Evolutionary conservation across 1,284 basidiomycete species (phyloP), one percentile per base, ranked within the genome.

Genomic region (Irpex rosettiformis): DNA sequence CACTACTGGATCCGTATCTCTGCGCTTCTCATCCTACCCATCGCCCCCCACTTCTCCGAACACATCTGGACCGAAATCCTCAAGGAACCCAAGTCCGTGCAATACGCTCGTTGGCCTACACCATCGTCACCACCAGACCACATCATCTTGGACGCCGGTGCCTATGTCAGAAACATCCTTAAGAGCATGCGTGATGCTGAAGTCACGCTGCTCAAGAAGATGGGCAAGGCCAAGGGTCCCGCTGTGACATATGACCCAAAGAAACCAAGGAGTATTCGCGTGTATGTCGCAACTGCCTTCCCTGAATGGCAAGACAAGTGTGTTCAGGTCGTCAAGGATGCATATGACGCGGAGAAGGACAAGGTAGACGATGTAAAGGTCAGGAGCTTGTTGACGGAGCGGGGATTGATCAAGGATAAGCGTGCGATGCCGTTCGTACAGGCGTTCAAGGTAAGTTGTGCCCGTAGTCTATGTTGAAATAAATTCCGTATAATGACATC

Each of bases 1-100:
- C 74, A 84, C 63, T 83, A 87, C 75, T 99, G 93, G 91, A 89
- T 99, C 70, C 84, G 87, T 52, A 76, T 80, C 65, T 88, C 93
- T 52, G 84, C 91, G 7, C 80, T 98, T 57, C 80, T 98, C 64
- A 82, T 93, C 67, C 79, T 88, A 0, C 96, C 97, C 54, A 86
- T 99, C 73, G 94, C 95, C 0, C 96, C 96, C 1, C 97, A 99
- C 78, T 94, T 94, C 73, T 84, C 95, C 54, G 96, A 99, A 71
- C 92, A 96, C 78, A 83, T 99, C 66, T 96, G 93, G 89, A 76
- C 79, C 33, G 75, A 80, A 25, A 79, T 97, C 61, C 83, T 98
- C 61, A 84, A 89, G 62, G 84, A 90, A 63, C 77, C 84, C 6
- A 77, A 81, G 22, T 91, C 94, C 13, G 83, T 98, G 52, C 96